phyloP scores from a whole-genome alignment of 2,329 filamentous ascomycete genomes.

The Cadophora sp. region DNA sequence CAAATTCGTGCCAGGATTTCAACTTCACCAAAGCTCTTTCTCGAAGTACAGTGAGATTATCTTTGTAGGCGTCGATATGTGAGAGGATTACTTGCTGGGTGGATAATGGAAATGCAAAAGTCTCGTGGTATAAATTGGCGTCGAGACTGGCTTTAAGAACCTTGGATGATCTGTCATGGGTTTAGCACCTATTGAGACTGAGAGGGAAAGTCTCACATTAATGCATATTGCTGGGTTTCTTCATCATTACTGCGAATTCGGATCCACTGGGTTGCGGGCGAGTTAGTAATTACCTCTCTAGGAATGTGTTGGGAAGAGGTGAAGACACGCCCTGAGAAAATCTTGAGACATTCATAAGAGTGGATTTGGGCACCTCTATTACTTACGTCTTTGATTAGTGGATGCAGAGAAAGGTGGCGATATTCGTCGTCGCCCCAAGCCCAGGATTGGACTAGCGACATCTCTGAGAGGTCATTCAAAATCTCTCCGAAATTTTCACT shows the following conservation, averaged over 20 bases:
- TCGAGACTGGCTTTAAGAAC: constrained; percentile 14
- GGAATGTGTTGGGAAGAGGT: too few relatives aligned
- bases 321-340: too few relatives aligned
- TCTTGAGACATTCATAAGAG: background rate
- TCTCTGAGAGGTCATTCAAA: constrained; percentile 27
- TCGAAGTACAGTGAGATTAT: constrained; percentile 12
- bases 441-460: constrained; percentile 37
- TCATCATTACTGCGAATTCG: constrained; percentile 26
- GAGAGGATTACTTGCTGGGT: constrained; percentile 20
- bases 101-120: constrained; percentile 20
- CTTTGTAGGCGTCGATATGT: constrained; percentile 24
- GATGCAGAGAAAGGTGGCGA: constrained; percentile 35
- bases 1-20: constrained; percentile 1
- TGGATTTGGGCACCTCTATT: background rate
- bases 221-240: constrained; percentile 19
- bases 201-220: background rate
- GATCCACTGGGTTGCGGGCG: constrained; percentile 28
- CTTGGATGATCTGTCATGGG: constrained; percentile 4
- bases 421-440: constrained; percentile 22
- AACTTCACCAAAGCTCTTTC: background rate
- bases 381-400: constrained; percentile 33
- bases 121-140: background rate
- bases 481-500: constrained; percentile 29
- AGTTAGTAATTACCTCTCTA: too few relatives aligned
- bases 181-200: too few relatives aligned